phyloP scores from a whole-genome alignment of 2,329 filamentous ascomycete species.

The Aureobasidium pullulans region DNA sequence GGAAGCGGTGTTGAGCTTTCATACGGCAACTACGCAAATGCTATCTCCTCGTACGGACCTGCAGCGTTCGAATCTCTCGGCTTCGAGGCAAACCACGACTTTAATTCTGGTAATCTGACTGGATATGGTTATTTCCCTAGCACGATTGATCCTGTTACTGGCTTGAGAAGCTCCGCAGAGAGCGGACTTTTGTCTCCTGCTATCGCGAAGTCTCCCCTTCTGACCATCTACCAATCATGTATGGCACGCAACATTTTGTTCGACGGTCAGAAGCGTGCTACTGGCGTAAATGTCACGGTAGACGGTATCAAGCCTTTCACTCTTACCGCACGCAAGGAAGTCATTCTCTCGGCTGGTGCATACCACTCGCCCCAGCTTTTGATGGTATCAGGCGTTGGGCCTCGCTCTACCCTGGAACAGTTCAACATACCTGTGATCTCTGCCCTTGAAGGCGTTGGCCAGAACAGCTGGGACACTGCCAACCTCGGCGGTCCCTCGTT shows the following conservation, averaged over 20 bases:
- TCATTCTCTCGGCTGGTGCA: constrained; percentile 24
- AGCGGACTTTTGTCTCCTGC: constrained; percentile 21
- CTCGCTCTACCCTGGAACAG: constrained; percentile 31
- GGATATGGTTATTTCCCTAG: constrained; percentile 20
- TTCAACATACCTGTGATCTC: constrained; percentile 22
- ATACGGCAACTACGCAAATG: constrained; percentile 24
- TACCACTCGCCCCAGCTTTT: constrained; percentile 27
- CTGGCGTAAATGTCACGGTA: constrained; percentile 22
- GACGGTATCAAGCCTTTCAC: constrained; percentile 25
- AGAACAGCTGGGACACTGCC: constrained; percentile 5
- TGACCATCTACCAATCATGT: constrained; percentile 14
- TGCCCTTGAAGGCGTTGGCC: constrained; percentile 5
- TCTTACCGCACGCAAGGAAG: constrained; percentile 29
- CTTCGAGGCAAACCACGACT: constrained; percentile 21
- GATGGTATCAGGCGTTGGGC: constrained; percentile 25
- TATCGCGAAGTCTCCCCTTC: neutral
- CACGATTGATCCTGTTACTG: constrained; percentile 27
- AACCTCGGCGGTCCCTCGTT: neutral
- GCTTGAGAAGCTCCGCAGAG: constrained; percentile 21
- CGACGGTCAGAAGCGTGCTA: constrained; percentile 20
- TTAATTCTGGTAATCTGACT: constrained; percentile 22
- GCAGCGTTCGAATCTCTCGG: constrained; percentile 23
- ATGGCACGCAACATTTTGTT: constrained; percentile 30
- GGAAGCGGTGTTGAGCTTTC: constrained; percentile 29
- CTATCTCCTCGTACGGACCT: constrained; percentile 23